Evolutionary conservation across 2,329 filamentous ascomycete genomes (phyloP).

Genomic region (Westerdykella ornata): DNA sequence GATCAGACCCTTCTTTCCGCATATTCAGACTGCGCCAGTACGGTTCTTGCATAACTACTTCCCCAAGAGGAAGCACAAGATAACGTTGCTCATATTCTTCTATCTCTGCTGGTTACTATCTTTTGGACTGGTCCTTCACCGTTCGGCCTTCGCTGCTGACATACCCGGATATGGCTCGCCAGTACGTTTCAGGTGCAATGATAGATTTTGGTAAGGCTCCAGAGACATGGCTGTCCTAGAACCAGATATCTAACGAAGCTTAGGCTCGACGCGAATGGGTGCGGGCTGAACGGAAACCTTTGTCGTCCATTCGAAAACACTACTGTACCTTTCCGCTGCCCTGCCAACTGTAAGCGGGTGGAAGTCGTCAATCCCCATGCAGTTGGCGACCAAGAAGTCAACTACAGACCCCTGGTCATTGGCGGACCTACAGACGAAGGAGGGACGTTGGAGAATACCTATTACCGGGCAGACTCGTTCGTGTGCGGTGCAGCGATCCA

Average conservation of each 20-base stretch:
- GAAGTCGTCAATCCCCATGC: constrained; percentile 65
- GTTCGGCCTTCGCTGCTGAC: constrained; percentile 54
- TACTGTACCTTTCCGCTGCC: constrained; percentile 67
- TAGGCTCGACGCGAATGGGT: constrained; percentile 56
- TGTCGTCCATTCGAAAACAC: constrained; percentile 69
- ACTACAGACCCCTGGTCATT: constrained; percentile 50
- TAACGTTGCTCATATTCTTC: constrained; percentile 54
- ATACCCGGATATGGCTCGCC: constrained; percentile 63
- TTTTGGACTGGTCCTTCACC: constrained; percentile 62
- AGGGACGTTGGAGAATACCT: constrained; percentile 41
- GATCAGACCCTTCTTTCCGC: constrained; percentile 53
- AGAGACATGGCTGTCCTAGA: constrained; percentile 24
- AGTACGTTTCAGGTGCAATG: constrained; percentile 58
- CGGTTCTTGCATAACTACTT: constrained; percentile 56
- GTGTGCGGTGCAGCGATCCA: constrained; percentile 82
- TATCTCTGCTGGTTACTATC: constrained; percentile 62
- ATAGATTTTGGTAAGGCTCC: constrained; percentile 57
- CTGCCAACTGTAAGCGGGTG: constrained; percentile 62
- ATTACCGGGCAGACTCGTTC: constrained; percentile 85
- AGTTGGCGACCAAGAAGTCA: constrained; percentile 60
- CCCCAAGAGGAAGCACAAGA: constrained; percentile 53
- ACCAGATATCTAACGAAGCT: constrained; percentile 5
- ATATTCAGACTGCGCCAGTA: constrained; percentile 61
- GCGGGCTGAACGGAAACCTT: constrained; percentile 65
- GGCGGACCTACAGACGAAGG: constrained; percentile 45